Evolutionary conservation across 139 green algal genomes (phyloP).

Genomic region (Tetraselmis chui): DNA sequence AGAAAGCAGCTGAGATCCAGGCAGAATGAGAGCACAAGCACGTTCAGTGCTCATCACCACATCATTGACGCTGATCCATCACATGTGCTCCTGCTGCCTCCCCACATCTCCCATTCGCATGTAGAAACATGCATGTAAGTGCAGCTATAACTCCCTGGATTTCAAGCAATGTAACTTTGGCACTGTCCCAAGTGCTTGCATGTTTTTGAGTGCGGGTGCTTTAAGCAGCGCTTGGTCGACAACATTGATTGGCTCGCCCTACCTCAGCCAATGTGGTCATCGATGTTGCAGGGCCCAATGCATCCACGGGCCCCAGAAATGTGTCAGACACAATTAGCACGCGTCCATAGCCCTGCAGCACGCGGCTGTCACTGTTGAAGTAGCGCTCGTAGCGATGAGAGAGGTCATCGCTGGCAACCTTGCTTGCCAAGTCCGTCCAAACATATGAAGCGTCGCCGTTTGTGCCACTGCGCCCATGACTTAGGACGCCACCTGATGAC

Average conservation of each 20-base stretch:
- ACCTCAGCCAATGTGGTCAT: slow-evolving; percentile 6
- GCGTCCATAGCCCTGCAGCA: neutral
- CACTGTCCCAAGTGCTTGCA: too few relatives aligned
- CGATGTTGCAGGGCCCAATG: neutral
- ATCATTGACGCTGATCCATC: too few relatives aligned
- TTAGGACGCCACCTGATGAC: neutral
- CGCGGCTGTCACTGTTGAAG: neutral
- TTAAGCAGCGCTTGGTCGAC: too few relatives aligned
- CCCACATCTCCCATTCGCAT: too few relatives aligned
- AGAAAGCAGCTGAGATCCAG: neutral
- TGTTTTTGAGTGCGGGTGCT: too few relatives aligned
- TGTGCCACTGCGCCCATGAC: neutral
- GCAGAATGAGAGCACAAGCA: too few relatives aligned
- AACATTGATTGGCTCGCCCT: too few relatives aligned
- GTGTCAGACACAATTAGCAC: slow-evolving; percentile 2
- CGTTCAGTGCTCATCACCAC: too few relatives aligned
- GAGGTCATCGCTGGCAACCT: neutral
- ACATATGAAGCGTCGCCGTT: neutral
- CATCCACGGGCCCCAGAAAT: neutral
- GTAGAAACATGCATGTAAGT: too few relatives aligned
- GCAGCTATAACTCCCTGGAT: too few relatives aligned
- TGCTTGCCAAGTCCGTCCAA: neutral
- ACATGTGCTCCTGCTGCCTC: too few relatives aligned
- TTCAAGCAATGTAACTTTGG: too few relatives aligned
- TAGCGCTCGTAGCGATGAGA: neutral